Conservation (phyloP, 305 asterid species). For the Fraxinus xanthoxyloides region DNA sequence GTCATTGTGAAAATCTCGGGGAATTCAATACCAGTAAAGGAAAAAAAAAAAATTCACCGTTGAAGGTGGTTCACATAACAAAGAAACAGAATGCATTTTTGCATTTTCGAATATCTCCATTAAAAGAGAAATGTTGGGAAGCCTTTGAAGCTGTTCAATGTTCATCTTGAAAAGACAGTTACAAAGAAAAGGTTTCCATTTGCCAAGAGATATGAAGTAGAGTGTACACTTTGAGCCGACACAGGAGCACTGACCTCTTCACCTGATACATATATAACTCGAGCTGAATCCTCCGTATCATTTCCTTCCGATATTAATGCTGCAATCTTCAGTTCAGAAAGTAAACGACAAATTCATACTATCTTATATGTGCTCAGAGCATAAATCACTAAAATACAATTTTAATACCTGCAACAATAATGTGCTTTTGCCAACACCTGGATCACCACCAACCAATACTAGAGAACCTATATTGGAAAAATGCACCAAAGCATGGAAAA, state of each 20-base stretch:
- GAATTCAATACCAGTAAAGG: not conserved
- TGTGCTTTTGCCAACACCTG: slow-evolving; percentile 98
- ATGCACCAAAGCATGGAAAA: not conserved
- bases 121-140: slow-evolving; percentile 6
- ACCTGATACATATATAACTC: slow-evolving; percentile 93
- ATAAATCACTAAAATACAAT: slow-evolving; percentile 13
- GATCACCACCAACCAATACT: slow-evolving; percentile 96
- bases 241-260: slow-evolving; percentile 68
- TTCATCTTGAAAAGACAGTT: slow-evolving; percentile 3
- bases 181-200: slow-evolving; percentile 1
- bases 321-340: slow-evolving; percentile 60
- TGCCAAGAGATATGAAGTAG: slow-evolving; percentile 20
- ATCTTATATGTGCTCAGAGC: slow-evolving; percentile 14
- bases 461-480: slow-evolving; percentile 64
- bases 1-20: not conserved
- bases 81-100: not conserved
- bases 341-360: not conserved
- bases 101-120: not conserved
- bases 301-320: slow-evolving; percentile 72
- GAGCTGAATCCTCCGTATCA: slow-evolving; percentile 43
- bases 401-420: slow-evolving; percentile 73
- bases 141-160: slow-evolving; percentile 3
- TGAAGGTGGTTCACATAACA: not conserved
- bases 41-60: not conserved
- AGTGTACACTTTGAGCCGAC: slow-evolving; percentile 4